These are phyloP conservation scores for Trichoderma arundinaceum DNA, from an alignment of 2,329 filamentous ascomycete species.

Conservation along the genomic window DNA sequence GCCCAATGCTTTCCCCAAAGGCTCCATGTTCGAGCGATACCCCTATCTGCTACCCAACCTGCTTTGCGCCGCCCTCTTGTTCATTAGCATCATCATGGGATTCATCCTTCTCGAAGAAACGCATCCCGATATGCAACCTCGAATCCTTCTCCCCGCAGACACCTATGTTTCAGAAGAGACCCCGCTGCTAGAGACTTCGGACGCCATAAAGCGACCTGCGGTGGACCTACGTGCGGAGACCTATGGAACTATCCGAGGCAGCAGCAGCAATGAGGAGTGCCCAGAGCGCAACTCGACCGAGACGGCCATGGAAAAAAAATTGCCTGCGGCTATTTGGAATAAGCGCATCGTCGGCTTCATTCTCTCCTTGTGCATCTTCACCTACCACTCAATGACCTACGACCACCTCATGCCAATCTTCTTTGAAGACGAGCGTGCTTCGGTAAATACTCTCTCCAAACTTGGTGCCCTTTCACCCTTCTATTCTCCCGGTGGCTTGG, in stretches of 20 bases:
- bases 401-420: constrained; percentile 93
- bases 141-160: constrained; percentile 52
- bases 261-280: constrained; percentile 48
- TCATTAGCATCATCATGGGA: constrained; percentile 80
- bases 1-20: constrained; percentile 69
- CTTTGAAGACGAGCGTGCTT: constrained; percentile 74
- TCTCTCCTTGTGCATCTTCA: constrained; percentile 85
- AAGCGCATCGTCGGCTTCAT: constrained; percentile 75
- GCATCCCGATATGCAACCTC: constrained; percentile 78
- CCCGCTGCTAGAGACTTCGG: constrained; percentile 75
- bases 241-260: constrained; percentile 71
- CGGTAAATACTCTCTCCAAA: constrained; percentile 46
- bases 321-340: constrained; percentile 54
- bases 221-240: constrained; percentile 78
- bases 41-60: constrained; percentile 91
- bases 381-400: constrained; percentile 94
- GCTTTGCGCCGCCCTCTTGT: constrained; percentile 76
- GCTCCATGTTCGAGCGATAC: constrained; percentile 74
- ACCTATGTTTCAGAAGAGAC: constrained; percentile 68
- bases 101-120: constrained; percentile 86
- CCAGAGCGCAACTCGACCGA: constrained; percentile 49
- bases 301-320: constrained; percentile 43
- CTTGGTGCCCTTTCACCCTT: constrained; percentile 51
- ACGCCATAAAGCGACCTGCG: constrained; percentile 72
- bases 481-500: constrained; percentile 66